A percentile compares a stretch with the other conserved stretches of the same genome.
These are phyloP conservation scores for Neurospora africana DNA, from an alignment of 495 filamentous ascomycete genomes.

Conservation along the genomic window DNA sequence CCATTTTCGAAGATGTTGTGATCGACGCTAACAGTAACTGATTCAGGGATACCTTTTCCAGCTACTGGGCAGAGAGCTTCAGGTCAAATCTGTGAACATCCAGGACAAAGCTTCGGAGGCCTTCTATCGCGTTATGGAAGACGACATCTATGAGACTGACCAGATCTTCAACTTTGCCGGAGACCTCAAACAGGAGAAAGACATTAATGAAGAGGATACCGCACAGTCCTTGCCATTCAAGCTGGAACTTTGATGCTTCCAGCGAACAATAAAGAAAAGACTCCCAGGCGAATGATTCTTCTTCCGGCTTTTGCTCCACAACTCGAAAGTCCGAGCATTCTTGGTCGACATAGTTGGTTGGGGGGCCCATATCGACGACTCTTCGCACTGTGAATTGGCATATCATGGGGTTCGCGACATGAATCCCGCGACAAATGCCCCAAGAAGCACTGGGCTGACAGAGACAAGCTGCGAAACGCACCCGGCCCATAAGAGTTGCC, in stretches of 20 bases:
- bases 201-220: not conserved
- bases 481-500: not conserved
- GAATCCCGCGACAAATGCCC: not conserved
- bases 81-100: not conserved
- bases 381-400: not conserved
- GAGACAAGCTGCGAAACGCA: not conserved
- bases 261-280: not conserved
- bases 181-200: not conserved
- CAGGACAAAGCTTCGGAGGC: not conserved
- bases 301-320: not conserved
- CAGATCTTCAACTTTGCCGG: not conserved
- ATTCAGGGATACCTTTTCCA: not conserved
- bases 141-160: not conserved
- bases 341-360: not conserved
- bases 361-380: not conserved
- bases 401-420: not conserved
- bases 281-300: not conserved
- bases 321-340: not conserved
- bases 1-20: not conserved
- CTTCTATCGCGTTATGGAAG: not conserved
- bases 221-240: not conserved
- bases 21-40: not conserved
- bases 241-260: not conserved
- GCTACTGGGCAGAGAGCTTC: not conserved
- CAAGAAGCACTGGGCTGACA: not conserved